Base-by-base conservation (phyloP, 139 green algal genomes). In the Coccomyxa sp. region DNA sequence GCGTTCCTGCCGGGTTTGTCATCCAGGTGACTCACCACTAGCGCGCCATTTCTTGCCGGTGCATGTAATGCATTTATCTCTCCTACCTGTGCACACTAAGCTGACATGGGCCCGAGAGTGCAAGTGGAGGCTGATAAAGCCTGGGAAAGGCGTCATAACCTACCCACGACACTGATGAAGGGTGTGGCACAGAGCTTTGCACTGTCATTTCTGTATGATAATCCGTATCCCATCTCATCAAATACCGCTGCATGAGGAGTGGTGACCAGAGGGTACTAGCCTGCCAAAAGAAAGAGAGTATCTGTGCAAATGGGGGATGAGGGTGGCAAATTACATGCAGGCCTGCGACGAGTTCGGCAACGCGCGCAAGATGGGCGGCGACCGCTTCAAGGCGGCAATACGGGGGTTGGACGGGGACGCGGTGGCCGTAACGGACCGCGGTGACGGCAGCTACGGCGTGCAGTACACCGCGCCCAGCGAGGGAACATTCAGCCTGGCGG, bases 401-500 rank as follows among this genome's bases (percentile, higher is more conserved):
- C 63, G 59, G 30, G 84, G 84, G 16, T 76, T 82, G 16, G 63
- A 63, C 15, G 51, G 45, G 23, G 67, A 82, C 12, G 68, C 60
- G 12, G 76, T 82, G 17, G 0, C 15, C 13, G 60, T 90, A 11
- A 80, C 67, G 16, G 86, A 90, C 79, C 60, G 85, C 14, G 32
- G 76, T 7, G 84, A 90, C 75, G 86, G 83, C 57, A 86, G 45
- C 45, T 90, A 90, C 58, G 81, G 80, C 12, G 83, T 87, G 10
- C 28, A 85, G 38, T 87, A 82, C 80, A 68, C 17, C 27, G 30
- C 81, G 13, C 80, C 84, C 1, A 67, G 45, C 27, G 84, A 87
- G 81, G 84, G 84, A 80, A 83, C n/a, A 0, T 85, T 81, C 84
- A 74, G 25, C 38, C 45, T 81, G 3, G 28, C 32, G 27, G 67